A percentile compares a stretch with the other conserved stretches of the same genome.
Conservation (phyloP, 2,329 filamentous ascomycete genomes). For the Arthrobotrys sinensis region DNA sequence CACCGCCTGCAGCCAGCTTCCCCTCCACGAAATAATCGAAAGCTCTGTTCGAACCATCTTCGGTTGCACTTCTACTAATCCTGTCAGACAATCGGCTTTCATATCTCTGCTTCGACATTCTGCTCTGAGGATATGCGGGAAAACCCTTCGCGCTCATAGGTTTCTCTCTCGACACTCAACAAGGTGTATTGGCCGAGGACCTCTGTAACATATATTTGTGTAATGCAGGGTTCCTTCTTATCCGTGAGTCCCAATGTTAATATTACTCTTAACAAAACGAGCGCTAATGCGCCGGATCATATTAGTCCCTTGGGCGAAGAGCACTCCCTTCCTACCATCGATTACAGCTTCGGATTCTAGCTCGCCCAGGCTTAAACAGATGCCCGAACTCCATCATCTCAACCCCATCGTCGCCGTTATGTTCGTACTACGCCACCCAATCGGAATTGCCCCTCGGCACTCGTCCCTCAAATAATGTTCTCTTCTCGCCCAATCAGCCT, state of each 20-base stretch:
- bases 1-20: too few species aligned
- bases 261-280: neutral
- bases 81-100: neutral
- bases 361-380: neutral
- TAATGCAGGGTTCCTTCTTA: constrained; percentile 50
- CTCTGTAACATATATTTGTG: neutral
- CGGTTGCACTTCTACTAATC: too few species aligned
- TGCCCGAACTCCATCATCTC: neutral
- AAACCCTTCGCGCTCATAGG: neutral
- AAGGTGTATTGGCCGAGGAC: neutral
- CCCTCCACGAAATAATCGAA: too few species aligned
- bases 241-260: constrained; percentile 26
- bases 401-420: neutral
- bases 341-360: constrained; percentile 8
- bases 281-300: neutral
- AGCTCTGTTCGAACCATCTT: too few species aligned
- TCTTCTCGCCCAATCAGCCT: constrained; percentile 24
- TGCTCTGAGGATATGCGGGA: constrained; percentile 3
- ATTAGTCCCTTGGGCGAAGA: constrained; percentile 37
- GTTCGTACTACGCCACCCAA: constrained; percentile 41
- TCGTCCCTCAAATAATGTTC: constrained; percentile 23
- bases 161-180: neutral
- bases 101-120: neutral
- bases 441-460: constrained; percentile 20
- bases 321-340: constrained; percentile 13